These are phyloP conservation scores for Actinomortierella ambigua DNA, from an alignment of 371 early-diverging fungal species.

Conservation along the genomic window DNA sequence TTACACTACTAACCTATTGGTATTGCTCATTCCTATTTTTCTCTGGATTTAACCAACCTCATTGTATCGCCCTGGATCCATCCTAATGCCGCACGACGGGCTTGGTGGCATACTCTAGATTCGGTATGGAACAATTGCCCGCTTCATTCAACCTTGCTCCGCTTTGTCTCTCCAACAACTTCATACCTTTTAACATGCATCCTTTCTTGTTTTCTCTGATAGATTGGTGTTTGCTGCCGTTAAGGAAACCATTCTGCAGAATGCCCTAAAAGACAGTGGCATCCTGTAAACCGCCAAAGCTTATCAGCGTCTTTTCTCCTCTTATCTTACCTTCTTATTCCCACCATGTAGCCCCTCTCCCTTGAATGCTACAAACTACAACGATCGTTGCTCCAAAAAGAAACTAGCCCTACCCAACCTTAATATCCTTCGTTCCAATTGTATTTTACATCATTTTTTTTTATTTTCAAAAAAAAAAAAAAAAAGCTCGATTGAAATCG, in stretches of 20 bases:
- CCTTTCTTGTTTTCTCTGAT: slow-evolving; percentile 13
- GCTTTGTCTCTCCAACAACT: neutral
- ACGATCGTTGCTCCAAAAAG: neutral
- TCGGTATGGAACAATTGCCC: slow-evolving; percentile 14
- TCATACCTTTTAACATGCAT: neutral
- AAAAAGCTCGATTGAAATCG: neutral
- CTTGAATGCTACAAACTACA: too few species aligned
- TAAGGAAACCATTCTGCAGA: slow-evolving; percentile 79
- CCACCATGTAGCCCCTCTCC: neutral
- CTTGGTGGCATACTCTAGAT: too few species aligned
- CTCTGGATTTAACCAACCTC: too few species aligned
- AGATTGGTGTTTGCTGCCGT: slow-evolving; percentile 78
- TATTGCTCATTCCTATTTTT: too few species aligned
- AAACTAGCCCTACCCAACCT: neutral
- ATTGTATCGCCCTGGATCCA: too few species aligned
- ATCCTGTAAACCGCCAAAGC: slow-evolving; percentile 51
- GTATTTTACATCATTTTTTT: neutral
- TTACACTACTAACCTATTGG: neutral
- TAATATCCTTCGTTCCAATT: neutral
- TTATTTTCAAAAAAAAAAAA: slow-evolving; percentile 3
- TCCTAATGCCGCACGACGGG: too few species aligned
- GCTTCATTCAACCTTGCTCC: neutral
- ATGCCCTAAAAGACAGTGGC: slow-evolving; percentile 69
- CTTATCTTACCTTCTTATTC: neutral
- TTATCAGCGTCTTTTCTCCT: neutral